Base-by-base conservation (phyloP, 345 rosid genomes). In the Populus tremula region DNA sequence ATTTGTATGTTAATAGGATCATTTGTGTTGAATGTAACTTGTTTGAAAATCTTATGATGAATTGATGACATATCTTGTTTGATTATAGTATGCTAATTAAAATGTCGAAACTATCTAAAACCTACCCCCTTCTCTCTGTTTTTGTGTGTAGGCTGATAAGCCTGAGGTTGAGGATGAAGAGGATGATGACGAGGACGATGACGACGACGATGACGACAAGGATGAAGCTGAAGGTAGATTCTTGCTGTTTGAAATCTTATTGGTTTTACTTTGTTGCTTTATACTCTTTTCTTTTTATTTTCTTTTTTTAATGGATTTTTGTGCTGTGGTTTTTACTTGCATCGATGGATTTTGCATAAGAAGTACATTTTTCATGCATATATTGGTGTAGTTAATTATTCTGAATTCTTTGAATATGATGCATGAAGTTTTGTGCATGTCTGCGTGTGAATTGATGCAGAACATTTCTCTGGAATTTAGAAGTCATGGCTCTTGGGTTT, bases 111-210 rank as follows among this genome's bases (percentile, higher is more conserved):
- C 29, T 10, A 10, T 59, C 64, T 59, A 23, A 59, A n/a, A 59
- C 23, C 64, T n/a, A 23, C 16, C 29, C 64, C 54, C 41, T 72
- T 50, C 12, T 64, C 50, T 47, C 14, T 43, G 14, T 43, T 10
- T 43, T 43, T 43, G 47, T 76, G 63, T 76, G 54, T 62, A 90
- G 94, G 78, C 86, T 47, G 96, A 91, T 68, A 84, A 85, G 77
- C 93, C 96, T 66, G 85, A 86, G 70, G 79, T 92, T 43, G 93
- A 90, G 81, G 94, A 91, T 50, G 91, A 86, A 18, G 79, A n/a
- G 64, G 64, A 54, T 23, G 94, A 92, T 8, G 89, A 87, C 21
- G 96, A 90, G 0, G 93, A 92, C 0, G 92, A 89, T 2, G 96
- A 91, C 0, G 91, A 91, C 0, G 92, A 91, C 0, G 91, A 88